Conservation (phyloP, 257 asterid genomes). For the Solanum sitiens region DNA sequence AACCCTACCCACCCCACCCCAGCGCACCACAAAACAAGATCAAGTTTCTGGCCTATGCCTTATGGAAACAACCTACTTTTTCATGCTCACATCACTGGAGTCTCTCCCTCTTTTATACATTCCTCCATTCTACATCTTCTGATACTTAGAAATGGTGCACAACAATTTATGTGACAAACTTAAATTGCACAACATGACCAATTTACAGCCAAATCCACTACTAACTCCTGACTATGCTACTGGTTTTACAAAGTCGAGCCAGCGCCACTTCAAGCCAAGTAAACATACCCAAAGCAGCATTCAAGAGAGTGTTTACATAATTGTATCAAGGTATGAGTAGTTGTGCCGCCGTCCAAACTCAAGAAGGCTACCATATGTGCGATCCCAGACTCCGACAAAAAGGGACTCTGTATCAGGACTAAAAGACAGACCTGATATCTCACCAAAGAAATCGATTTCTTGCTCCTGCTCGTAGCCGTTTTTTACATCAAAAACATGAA, state of each 20-base stretch:
- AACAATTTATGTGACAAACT: background rate
- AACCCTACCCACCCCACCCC: too few relatives aligned
- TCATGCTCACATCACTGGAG: background rate
- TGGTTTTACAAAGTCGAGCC: conserved; percentile 6
- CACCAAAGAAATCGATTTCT: conserved; percentile 93
- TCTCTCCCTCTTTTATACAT: conserved; percentile 30
- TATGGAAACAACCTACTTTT: background rate
- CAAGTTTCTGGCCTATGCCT: background rate
- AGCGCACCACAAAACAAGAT: background rate
- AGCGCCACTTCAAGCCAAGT: conserved; percentile 1
- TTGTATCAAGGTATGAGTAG: conserved; percentile 57
- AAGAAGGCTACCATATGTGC: conserved; percentile 84
- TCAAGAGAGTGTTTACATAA: conserved; percentile 5
- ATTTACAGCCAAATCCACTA: conserved; percentile 1
- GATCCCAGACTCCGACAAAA: conserved; percentile 87
- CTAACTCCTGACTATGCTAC: conserved; percentile 2
- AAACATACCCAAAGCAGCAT: background rate
- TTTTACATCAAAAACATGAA: conserved; percentile 68
- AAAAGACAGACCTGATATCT: conserved; percentile 81
- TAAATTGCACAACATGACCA: conserved; percentile 10
- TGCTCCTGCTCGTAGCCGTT: conserved; percentile 69
- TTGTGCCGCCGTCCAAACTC: conserved; percentile 64
- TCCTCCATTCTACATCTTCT: conserved; percentile 12
- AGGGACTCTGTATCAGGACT: conserved; percentile 90
- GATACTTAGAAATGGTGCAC: background rate